Percentiles rank a stretch among this genome's conserved stretches.
Conservation (phyloP, 176 grass and related monocot species). For the Cenchrus fungigraminus region DNA sequence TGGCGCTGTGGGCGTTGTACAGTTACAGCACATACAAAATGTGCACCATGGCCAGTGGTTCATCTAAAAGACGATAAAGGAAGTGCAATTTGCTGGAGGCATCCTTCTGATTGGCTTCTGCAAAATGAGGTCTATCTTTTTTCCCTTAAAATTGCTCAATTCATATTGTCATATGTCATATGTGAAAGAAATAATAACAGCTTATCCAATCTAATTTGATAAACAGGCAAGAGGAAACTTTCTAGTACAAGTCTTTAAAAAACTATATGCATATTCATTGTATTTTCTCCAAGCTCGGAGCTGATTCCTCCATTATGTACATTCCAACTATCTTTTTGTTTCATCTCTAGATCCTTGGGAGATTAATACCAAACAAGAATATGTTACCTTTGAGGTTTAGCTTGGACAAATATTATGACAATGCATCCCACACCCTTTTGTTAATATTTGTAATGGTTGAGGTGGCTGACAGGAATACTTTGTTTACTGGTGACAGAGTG, state of each 20-base stretch:
- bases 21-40: slow-evolving; percentile 82
- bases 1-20: slow-evolving; percentile 88
- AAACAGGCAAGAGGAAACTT: neutral
- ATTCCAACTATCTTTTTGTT: slow-evolving; percentile 26
- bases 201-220: slow-evolving; percentile 29
- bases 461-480: slow-evolving; percentile 84
- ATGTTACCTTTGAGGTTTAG: slow-evolving; percentile 26
- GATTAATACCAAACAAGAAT: slow-evolving; percentile 24
- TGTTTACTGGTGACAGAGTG: slow-evolving; percentile 84
- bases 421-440: slow-evolving; percentile 40
- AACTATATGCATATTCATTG: neutral
- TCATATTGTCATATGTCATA: slow-evolving; percentile 19
- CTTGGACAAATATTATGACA: slow-evolving; percentile 26
- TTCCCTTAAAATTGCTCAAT: slow-evolving; percentile 44
- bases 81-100: slow-evolving; percentile 69
- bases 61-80: slow-evolving; percentile 55
- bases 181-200: slow-evolving; percentile 15
- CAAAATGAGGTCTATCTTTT: slow-evolving; percentile 75
- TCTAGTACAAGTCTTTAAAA: neutral
- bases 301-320: neutral
- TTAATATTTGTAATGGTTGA: slow-evolving; percentile 79
- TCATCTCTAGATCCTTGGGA: slow-evolving; percentile 40
- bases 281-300: neutral
- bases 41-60: slow-evolving; percentile 80
- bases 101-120: slow-evolving; percentile 65